Conservation (phyloP, 2,329 filamentous ascomycete species). For the Colletotrichum horii region DNA sequence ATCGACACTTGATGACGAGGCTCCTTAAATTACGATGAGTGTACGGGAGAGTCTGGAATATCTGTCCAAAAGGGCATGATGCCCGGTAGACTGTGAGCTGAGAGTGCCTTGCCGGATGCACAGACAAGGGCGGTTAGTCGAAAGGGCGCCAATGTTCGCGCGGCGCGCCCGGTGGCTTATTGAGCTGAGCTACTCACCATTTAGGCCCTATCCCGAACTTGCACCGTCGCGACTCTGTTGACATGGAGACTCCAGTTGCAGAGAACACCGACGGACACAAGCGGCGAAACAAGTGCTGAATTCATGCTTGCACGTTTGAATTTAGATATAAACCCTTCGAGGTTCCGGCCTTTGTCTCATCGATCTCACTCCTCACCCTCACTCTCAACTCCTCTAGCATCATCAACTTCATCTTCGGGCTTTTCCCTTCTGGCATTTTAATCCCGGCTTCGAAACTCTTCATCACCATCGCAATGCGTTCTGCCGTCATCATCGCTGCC, state of each 20-base stretch:
- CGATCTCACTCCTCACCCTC: neutral
- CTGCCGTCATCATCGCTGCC: neutral
- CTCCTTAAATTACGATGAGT: neutral
- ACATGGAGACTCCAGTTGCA: neutral
- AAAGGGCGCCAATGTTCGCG: neutral
- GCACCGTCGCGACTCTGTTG: neutral
- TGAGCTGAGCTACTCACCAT: neutral
- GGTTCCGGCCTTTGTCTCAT: neutral
- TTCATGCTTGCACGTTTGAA: neutral
- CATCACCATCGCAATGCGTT: neutral
- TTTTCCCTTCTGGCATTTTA: neutral
- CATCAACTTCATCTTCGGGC: neutral
- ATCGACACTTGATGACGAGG: neutral
- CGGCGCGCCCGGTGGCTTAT: neutral
- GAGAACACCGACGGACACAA: neutral
- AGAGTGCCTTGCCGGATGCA: neutral
- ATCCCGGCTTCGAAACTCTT: neutral
- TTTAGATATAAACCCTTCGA: neutral
- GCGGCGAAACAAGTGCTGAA: neutral
- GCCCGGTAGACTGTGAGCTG: neutral
- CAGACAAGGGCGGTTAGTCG: neutral
- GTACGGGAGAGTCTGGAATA: neutral
- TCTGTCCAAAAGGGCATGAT: neutral
- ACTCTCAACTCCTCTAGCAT: neutral
- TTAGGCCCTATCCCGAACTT: neutral